Conservation (phyloP, 257 asterid species). For the Solanum lignicaule region DNA sequence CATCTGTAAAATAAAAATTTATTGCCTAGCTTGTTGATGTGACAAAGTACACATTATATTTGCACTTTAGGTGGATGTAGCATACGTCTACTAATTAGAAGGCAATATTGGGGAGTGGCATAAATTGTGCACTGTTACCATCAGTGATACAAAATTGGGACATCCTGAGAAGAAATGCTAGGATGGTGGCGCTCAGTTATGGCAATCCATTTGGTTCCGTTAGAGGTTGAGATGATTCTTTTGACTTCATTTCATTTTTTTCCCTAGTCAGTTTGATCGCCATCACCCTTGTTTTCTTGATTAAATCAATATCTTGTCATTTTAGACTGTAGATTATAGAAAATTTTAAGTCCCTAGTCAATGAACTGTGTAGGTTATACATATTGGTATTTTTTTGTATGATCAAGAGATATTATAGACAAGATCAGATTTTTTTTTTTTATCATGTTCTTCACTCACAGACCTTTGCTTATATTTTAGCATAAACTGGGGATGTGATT, state of each 20-base stretch:
- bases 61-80: constrained; percentile 23
- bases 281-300: background rate
- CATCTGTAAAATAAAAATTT: constrained; percentile 41
- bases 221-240: constrained; percentile 32
- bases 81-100: constrained; percentile 22
- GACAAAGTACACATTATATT: constrained; percentile 36
- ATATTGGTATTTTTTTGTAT: background rate
- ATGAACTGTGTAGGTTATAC: background rate
- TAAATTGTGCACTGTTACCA: background rate
- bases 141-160: constrained; percentile 7
- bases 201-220: constrained; percentile 20
- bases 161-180: constrained; percentile 11
- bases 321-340: constrained; percentile 12
- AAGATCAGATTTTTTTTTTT: constrained; percentile 6
- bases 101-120: constrained; percentile 26
- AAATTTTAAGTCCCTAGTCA: background rate
- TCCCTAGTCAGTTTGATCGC: constrained; percentile 5
- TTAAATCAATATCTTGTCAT: background rate
- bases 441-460: background rate
- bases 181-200: constrained; percentile 11
- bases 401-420: background rate
- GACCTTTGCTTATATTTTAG: background rate
- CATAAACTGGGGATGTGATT: background rate
- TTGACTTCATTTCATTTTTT: constrained; percentile 11
- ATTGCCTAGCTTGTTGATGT: constrained; percentile 40